Percentiles rank a stretch among this genome's conserved stretches.
Evolutionary conservation across 2,329 filamentous ascomycete species (phyloP).

Genomic region (Venturia nashicola): DNA sequence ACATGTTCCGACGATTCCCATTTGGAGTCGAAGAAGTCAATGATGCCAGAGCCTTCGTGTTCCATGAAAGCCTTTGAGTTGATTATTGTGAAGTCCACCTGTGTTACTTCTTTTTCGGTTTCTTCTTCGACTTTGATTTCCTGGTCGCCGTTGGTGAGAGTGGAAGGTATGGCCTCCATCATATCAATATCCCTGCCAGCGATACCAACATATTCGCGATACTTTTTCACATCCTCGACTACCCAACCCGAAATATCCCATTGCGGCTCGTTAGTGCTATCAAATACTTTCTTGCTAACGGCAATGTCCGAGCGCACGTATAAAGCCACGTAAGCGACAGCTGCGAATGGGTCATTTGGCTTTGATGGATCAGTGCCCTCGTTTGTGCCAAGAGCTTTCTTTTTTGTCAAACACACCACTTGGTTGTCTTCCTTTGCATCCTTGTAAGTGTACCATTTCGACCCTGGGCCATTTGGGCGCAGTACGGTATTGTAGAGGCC

Average conservation of each 20-base stretch:
- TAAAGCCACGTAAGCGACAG: conserved; percentile 41
- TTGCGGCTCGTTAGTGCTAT: conserved; percentile 28
- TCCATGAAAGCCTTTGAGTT: conserved; percentile 21
- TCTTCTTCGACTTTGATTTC: conserved; percentile 3
- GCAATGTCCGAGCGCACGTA: conserved; percentile 42
- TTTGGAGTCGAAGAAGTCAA: conserved; percentile 20
- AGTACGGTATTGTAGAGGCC: conserved; percentile 48
- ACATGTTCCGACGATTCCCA: conserved; percentile 6
- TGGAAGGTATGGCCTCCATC: neutral
- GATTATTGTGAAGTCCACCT: conserved; percentile 21
- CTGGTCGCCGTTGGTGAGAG: conserved; percentile 7
- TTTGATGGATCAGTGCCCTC: conserved; percentile 33
- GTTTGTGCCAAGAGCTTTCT: conserved; percentile 39
- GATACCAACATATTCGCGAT: neutral
- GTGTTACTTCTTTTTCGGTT: conserved; percentile 15
- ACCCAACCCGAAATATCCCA: conserved; percentile 34
- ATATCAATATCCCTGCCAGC: neutral
- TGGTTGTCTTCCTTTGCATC: conserved; percentile 40
- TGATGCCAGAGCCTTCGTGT: conserved; percentile 24
- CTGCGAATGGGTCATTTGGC: conserved; percentile 26
- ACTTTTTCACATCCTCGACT: conserved; percentile 17
- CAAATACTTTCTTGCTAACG: conserved; percentile 17
- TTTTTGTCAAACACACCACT: conserved; percentile 44
- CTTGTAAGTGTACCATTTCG: conserved; percentile 48
- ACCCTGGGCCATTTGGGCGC: conserved; percentile 42